Percentiles rank a stretch among this genome's conserved stretches.
Conservation (phyloP, 2,329 filamentous ascomycete genomes). For the Trichoderma afroharzianum region DNA sequence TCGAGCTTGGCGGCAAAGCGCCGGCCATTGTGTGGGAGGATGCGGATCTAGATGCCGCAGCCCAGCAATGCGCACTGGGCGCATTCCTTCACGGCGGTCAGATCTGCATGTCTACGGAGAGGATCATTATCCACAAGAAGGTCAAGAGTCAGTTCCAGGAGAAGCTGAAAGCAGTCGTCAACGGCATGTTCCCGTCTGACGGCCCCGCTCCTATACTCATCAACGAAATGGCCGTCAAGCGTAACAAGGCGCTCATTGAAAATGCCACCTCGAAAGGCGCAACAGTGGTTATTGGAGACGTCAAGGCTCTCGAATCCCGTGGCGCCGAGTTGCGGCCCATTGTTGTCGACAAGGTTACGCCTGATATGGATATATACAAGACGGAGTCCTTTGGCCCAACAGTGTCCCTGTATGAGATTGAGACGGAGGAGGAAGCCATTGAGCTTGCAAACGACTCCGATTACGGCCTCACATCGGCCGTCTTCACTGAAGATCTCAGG, state of each 20-base stretch:
- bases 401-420: constrained; percentile 63
- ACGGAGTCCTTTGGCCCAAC: constrained; percentile 76
- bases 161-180: constrained; percentile 39
- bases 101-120: constrained; percentile 83
- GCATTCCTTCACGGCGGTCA: constrained; percentile 73
- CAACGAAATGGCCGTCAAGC: constrained; percentile 60
- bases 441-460: constrained; percentile 76
- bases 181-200: constrained; percentile 48
- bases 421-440: constrained; percentile 69
- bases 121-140: constrained; percentile 57
- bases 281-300: constrained; percentile 41
- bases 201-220: constrained; percentile 67
- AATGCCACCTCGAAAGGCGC: constrained; percentile 69
- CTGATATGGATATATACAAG: constrained; percentile 67
- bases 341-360: constrained; percentile 61
- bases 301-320: constrained; percentile 30
- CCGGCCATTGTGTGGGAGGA: constrained; percentile 76
- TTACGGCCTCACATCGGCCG: constrained; percentile 67
- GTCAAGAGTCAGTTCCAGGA: constrained; percentile 45
- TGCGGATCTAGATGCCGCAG: constrained; percentile 70
- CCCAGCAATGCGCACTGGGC: constrained; percentile 63
- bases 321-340: constrained; percentile 56
- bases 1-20: constrained; percentile 83
- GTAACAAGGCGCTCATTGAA: constrained; percentile 62
- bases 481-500: constrained; percentile 69